Base-by-base conservation (phyloP, 768 basidiomycete genomes). In the Mycena latifolia region DNA sequence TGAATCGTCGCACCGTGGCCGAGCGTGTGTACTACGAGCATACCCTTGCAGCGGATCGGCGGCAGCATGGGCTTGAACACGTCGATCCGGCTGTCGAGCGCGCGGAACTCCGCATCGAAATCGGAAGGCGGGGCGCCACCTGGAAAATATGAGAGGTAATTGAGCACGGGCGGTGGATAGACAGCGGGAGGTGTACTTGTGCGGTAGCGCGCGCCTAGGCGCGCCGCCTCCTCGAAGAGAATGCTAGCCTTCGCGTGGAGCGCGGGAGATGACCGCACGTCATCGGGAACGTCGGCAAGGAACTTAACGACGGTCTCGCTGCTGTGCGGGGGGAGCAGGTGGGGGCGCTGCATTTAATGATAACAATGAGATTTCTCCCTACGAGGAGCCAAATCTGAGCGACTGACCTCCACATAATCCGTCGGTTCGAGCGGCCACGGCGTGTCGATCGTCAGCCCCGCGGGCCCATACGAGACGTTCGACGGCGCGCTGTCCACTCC, bases 401-500 rank as follows among this genome's bases (percentile, higher is more conserved):
- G n/a, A n/a, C n/a, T n/a, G n/a, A 62, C 64, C 48, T 51, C 43
- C 1, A 55, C 63, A 24, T 63, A 70, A 33, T 67, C 61, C 5
- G 14, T 8, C 5, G 22, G 28, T 0, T 61, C 66, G 28, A 62
- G 20, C 48, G 69, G 69, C 69, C 65, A 67, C 11, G 66, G 65
- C 0, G 69, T 70, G n/a, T 67, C 66, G 28, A 70, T 67, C 27
- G 27, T 33, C 56, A 56, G 45, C 22, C 55, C 62, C 0, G 74
- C 61, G 20, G 77, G 6, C 7, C 68, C 79, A 46, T 80, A 77
- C 11, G 74, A 73, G 25, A 83, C 73, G 15, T 76, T 77, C 3
- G 78, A 74, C 2, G 80, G 74, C 4, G 77, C 72, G 33, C 78
- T 78, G 15, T 77, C 74, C 8, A 70, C 72, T 11, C 78, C 75